Evolutionary conservation across 768 basidiomycete genomes (phyloP), one percentile per base, ranked within the genome.

Genomic region (Rhodocollybia butyracea): DNA sequence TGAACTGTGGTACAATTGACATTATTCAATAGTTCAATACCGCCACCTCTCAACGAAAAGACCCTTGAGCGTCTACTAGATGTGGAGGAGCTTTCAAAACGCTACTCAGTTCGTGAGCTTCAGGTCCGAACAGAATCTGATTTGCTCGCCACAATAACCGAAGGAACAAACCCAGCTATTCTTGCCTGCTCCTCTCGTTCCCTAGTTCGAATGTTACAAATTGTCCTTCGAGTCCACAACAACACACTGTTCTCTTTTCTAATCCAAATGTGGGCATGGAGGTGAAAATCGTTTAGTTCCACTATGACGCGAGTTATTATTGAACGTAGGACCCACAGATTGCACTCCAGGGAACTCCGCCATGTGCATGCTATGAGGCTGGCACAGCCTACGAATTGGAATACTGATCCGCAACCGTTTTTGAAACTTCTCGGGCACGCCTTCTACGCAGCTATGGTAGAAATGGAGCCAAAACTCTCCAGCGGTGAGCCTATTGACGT

Each of bases 371-470:
- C 73, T 22, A 62, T 75, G 56, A 57, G 58, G 43, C 41, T 70
- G 50, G 70, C 72, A 12, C 48, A 50, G 22, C 48, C 48, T 22
- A 69, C 70, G 43, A 55, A 43, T 22, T 61, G 57, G 57, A 34
- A n/a, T 46, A 21, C 36, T n/a, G 41, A 40, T 45, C 46, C 34
- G 43, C 50, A 51, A 30, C 59, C 59, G 55, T 63, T 60, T 26
- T 57, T 72, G 11, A 55, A 57, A 17, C 56, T 58, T 29, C 62
- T 57, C 48, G 69, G 66, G 55, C 62, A 66, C 60, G 71, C 68
- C 19, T 73, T 72, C 63, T 75, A 73, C 60, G 67, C 63, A 36
- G 63, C 68, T 58, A 67, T 72, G 47, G 63, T 68, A 51, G 56
- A 64, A 50, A 54, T 64, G 48, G 62, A 61, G 29, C 55, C 60